Evolutionary conservation across 495 filamentous ascomycete species (phyloP).

Genomic region (Aspergillus olivimuriae): DNA sequence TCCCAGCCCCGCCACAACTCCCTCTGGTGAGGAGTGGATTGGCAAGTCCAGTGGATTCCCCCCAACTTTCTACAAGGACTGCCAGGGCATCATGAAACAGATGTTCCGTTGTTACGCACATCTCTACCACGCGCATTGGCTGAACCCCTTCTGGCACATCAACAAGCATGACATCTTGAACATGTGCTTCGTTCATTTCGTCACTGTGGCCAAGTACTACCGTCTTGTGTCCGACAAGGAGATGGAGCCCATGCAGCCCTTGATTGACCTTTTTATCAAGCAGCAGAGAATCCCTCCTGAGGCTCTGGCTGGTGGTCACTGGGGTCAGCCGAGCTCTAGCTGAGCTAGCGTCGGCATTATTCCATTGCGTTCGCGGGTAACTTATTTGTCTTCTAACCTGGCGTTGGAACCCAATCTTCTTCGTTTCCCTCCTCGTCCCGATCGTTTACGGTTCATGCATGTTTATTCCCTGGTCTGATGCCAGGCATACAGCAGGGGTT

Average conservation of each 20-base stretch:
- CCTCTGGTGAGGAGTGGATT: slow-evolving; percentile 62
- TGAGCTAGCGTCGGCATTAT: slow-evolving; percentile 23
- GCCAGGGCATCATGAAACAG: slow-evolving; percentile 87
- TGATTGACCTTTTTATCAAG: slow-evolving; percentile 83
- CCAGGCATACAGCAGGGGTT: slow-evolving; percentile 22
- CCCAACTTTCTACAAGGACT: slow-evolving; percentile 74
- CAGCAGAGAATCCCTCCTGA: slow-evolving; percentile 77
- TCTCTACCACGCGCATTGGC: slow-evolving; percentile 78
- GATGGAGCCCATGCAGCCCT: slow-evolving; percentile 86
- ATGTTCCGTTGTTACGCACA: slow-evolving; percentile 97
- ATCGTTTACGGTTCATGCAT: slow-evolving; percentile 7
- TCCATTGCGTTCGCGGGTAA: slow-evolving; percentile 18
- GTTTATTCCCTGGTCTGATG: slow-evolving; percentile 11
- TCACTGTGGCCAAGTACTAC: slow-evolving; percentile 80
- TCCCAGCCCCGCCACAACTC: slow-evolving; percentile 31
- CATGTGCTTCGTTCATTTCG: slow-evolving; percentile 91
- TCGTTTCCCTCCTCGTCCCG: slow-evolving; percentile 2
- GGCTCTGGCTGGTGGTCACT: slow-evolving; percentile 44
- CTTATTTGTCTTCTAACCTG: slow-evolving; percentile 33
- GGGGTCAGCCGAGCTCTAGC: slow-evolving; percentile 37
- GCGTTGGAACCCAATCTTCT: slow-evolving; percentile 31
- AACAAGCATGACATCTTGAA: slow-evolving; percentile 82
- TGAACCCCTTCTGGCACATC: slow-evolving; percentile 77
- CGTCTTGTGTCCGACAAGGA: slow-evolving; percentile 76
- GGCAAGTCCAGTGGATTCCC: slow-evolving; percentile 87